Evolutionary conservation across 2,329 filamentous ascomycete species (phyloP).

Genomic region (Alternaria postmessia): DNA sequence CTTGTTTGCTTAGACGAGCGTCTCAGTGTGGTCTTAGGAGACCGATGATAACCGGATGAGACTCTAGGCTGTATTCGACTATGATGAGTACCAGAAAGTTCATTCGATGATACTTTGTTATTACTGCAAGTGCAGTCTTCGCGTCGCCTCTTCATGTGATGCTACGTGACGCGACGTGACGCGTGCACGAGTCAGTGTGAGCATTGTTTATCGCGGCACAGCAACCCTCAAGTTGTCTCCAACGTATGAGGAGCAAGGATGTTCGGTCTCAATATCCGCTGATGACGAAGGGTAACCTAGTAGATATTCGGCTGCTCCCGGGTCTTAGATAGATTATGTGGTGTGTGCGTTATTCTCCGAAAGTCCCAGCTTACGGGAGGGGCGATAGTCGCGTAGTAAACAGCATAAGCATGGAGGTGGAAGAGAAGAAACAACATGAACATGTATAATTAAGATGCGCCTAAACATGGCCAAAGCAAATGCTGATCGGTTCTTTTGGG

Average conservation of each 20-base stretch:
- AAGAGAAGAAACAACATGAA: neutral
- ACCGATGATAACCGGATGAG: neutral
- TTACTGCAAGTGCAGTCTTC: neutral
- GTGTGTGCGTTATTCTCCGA: conserved; percentile 17
- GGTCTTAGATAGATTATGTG: conserved; percentile 7
- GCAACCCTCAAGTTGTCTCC: neutral
- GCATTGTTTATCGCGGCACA: neutral
- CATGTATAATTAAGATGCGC: neutral
- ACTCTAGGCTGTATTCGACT: too few species aligned
- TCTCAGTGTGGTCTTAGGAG: neutral
- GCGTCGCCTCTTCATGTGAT: neutral
- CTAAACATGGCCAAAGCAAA: neutral
- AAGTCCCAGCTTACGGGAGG: neutral
- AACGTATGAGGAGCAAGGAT: conserved; percentile 7
- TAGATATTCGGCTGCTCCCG: conserved; percentile 16
- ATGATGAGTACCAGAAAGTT: neutral
- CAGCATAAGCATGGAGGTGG: neutral
- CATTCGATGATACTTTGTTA: neutral
- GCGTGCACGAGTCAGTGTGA: neutral
- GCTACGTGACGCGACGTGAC: neutral
- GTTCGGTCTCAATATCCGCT: neutral
- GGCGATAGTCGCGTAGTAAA: neutral
- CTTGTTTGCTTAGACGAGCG: neutral
- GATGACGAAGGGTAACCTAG: conserved; percentile 10
- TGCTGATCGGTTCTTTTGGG: neutral